Percentiles rank a stretch among this genome's conserved stretches.
These are phyloP conservation scores for Dentipellis fragilis DNA, from an alignment of 768 basidiomycete species.

Conservation along the genomic window DNA sequence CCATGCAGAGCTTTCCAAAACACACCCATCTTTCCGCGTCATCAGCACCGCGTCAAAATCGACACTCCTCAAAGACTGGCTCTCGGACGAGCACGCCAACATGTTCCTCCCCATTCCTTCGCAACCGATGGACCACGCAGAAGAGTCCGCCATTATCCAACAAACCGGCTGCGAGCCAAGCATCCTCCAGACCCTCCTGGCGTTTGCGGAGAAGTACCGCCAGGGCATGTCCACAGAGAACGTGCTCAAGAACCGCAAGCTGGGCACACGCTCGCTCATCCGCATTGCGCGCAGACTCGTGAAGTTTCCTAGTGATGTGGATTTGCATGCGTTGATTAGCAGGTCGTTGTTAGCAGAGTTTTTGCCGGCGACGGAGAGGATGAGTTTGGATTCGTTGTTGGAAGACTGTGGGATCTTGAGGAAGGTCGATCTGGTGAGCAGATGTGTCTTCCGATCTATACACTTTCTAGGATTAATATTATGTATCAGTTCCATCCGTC, in stretches of 20 bases:
- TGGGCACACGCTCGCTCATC: constrained; percentile 51
- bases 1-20: constrained; percentile 33
- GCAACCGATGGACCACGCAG: constrained; percentile 45
- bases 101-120: constrained; percentile 59
- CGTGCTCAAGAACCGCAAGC: constrained; percentile 49
- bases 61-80: constrained; percentile 57
- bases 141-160: constrained; percentile 39
- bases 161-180: constrained; percentile 37
- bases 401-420: constrained; percentile 39
- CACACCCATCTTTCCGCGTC: constrained; percentile 50
- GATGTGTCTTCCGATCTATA: background rate
- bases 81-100: constrained; percentile 55
- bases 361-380: constrained; percentile 46
- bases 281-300: constrained; percentile 43
- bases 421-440: constrained; percentile 29
- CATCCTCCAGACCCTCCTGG: constrained; percentile 31
- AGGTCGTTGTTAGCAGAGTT: constrained; percentile 49
- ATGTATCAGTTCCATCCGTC: constrained; percentile 36
- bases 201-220: constrained; percentile 51
- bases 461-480: background rate
- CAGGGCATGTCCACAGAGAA: constrained; percentile 43
- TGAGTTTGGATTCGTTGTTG: constrained; percentile 41
- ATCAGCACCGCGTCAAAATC: constrained; percentile 57
- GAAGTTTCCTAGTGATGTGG: constrained; percentile 31
- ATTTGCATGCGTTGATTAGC: constrained; percentile 37